Evolutionary conservation across 805 yeast genomes (phyloP).

Genomic region (Ogataea salicorniae): DNA sequence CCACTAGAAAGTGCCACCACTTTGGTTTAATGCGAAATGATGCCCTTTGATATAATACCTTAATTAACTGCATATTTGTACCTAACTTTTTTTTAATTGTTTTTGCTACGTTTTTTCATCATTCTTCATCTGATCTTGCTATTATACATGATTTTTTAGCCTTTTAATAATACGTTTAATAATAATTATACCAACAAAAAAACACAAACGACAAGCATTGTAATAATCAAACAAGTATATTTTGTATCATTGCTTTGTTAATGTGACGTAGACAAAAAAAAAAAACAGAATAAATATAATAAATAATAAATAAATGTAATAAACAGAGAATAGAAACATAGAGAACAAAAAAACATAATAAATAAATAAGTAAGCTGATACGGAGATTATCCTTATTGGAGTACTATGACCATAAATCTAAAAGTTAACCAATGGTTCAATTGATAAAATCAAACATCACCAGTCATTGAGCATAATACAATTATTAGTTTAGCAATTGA

Average conservation of each 20-base stretch:
- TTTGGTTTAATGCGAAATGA: neutral
- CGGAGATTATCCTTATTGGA: neutral
- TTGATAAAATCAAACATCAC: neutral
- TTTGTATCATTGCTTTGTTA: neutral
- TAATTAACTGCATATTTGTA: no score
- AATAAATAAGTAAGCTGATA: neutral
- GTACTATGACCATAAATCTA: no score
- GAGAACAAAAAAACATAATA: neutral
- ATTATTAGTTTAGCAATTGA: neutral
- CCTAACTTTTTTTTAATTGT: no score
- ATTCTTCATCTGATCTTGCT: no score
- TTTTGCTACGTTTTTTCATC: neutral
- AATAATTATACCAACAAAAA: neutral
- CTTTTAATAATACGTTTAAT: neutral
- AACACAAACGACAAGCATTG: no score
- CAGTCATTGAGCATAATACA: neutral
- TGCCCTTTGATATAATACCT: no score
- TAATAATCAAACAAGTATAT: neutral
- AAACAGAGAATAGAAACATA: neutral
- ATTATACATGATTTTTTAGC: neutral
- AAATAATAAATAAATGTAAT: neutral
- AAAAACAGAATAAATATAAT: neutral
- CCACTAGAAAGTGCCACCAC: neutral
- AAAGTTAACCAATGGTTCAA: no score
- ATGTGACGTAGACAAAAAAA: neutral